Percentiles rank a stretch among this genome's conserved stretches.
Conservation (phyloP, 495 filamentous ascomycete genomes). For the Ramalina intermedia region DNA sequence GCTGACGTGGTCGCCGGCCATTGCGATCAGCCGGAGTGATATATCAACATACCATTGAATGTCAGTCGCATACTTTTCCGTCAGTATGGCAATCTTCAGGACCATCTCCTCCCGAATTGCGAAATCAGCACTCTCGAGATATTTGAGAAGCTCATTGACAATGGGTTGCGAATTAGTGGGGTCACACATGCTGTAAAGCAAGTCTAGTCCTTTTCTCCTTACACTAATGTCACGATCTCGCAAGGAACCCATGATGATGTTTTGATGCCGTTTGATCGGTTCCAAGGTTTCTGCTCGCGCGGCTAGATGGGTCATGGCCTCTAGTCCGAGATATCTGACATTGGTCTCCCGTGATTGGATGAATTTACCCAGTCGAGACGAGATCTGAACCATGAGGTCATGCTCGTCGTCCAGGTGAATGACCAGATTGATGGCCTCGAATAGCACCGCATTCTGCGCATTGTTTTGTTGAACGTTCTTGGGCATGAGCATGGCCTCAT, state of each 20-base stretch:
- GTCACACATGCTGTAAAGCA: conserved; percentile 99
- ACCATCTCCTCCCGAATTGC: conserved; percentile 99
- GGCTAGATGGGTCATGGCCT: conserved; percentile 97
- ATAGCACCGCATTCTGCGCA: conserved; percentile 93
- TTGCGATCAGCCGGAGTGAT: conserved; percentile 81
- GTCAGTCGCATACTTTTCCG: conserved; percentile 96
- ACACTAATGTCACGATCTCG: conserved; percentile 96
- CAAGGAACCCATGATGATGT: conserved; percentile 84
- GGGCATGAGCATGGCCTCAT: conserved; percentile 78
- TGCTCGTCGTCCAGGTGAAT: conserved; percentile 98
- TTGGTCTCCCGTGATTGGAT: conserved; percentile 96
- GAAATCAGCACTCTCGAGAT: conserved; percentile 92
- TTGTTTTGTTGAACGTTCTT: conserved; percentile 99
- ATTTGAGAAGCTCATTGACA: conserved; percentile 83
- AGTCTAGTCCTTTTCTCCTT: conserved; percentile 82
- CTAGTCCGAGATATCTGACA: conserved; percentile 89
- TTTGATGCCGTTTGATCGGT: conserved; percentile 96
- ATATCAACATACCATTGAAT: conserved; percentile 99
- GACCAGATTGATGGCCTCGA: conserved; percentile 96
- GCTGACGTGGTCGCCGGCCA: conserved; percentile 96
- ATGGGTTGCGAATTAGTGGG: conserved; percentile 80
- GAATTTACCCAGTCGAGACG: conserved; percentile 84
- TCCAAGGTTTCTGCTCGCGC: conserved; percentile 89
- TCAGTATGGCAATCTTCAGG: conserved; percentile 93
- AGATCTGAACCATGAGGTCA: conserved; percentile 91